Conservation (phyloP, 805 yeast species). For the Monosporozyma unispora region DNA sequence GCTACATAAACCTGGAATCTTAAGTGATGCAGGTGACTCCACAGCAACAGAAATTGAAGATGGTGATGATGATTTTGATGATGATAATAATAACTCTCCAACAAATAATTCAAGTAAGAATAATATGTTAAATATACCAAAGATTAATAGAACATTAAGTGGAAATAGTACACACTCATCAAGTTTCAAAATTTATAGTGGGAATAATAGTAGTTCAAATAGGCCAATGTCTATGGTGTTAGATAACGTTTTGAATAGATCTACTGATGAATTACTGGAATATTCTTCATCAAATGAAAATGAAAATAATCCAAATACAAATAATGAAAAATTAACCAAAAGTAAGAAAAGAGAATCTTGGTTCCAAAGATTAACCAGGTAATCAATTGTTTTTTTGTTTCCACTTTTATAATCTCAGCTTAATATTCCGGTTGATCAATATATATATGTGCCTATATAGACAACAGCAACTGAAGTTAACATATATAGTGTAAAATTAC, state of each 20-base stretch:
- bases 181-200: background rate
- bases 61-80: slow-evolving; percentile 16
- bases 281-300: slow-evolving; percentile 3
- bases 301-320: background rate
- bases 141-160: slow-evolving; percentile 15
- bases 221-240: slow-evolving; percentile 19
- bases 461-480: background rate
- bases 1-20: slow-evolving; percentile 24
- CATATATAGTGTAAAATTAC: background rate
- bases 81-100: slow-evolving; percentile 8
- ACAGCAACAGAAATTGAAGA: slow-evolving; percentile 26
- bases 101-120: slow-evolving; percentile 10
- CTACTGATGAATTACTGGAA: slow-evolving; percentile 18
- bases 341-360: slow-evolving; percentile 34
- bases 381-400: slow-evolving; percentile 1
- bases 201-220: background rate
- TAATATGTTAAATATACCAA: slow-evolving; percentile 11
- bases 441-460: background rate
- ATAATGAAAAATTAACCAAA: slow-evolving; percentile 14
- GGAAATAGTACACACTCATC: slow-evolving; percentile 18
- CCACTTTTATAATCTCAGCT: background rate
- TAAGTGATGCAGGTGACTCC: slow-evolving; percentile 25
- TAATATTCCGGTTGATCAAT: background rate
- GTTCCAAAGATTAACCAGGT: slow-evolving; percentile 37
- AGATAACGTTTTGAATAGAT: slow-evolving; percentile 12